Conservation (phyloP, 306 rosid genomes). For the Potentilla sterilis region DNA sequence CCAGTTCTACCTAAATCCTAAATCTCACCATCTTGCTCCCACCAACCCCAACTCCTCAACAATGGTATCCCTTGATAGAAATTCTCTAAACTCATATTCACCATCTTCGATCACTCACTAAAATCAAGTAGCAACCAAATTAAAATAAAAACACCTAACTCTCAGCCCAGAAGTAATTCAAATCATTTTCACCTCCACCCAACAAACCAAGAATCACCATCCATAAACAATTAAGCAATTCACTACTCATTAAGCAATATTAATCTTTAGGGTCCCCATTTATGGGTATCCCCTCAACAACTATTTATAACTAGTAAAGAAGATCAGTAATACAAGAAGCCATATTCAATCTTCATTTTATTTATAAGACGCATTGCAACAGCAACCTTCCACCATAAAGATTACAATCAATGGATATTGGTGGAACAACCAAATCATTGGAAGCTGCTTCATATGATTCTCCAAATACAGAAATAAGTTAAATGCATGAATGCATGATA, state of each 20-base stretch:
- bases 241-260: slow-evolving; percentile 22
- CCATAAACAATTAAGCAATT: slow-evolving; percentile 8
- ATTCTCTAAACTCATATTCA: slow-evolving; percentile 3
- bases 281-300: slow-evolving; percentile 26
- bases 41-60: slow-evolving; percentile 8
- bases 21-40: slow-evolving; percentile 7
- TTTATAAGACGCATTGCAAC: slow-evolving; percentile 18
- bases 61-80: not conserved
- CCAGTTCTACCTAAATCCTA: slow-evolving; percentile 17
- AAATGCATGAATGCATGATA: slow-evolving; percentile 13
- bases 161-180: not conserved
- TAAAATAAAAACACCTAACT: slow-evolving; percentile 2
- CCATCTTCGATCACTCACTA: not conserved
- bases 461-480: slow-evolving; percentile 4
- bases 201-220: slow-evolving; percentile 12
- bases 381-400: slow-evolving; percentile 34
- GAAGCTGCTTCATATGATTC: slow-evolving; percentile 19
- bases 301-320: not conserved
- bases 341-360: slow-evolving; percentile 10
- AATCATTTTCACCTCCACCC: not conserved
- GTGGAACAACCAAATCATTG: slow-evolving; percentile 39
- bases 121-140: slow-evolving; percentile 6
- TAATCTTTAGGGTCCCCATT: slow-evolving; percentile 10
- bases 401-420: slow-evolving; percentile 30
- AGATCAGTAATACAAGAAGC: slow-evolving; percentile 15